Evolutionary conservation across 2,329 filamentous ascomycete genomes (phyloP).

Genomic region (Colletotrichum tropicale): DNA sequence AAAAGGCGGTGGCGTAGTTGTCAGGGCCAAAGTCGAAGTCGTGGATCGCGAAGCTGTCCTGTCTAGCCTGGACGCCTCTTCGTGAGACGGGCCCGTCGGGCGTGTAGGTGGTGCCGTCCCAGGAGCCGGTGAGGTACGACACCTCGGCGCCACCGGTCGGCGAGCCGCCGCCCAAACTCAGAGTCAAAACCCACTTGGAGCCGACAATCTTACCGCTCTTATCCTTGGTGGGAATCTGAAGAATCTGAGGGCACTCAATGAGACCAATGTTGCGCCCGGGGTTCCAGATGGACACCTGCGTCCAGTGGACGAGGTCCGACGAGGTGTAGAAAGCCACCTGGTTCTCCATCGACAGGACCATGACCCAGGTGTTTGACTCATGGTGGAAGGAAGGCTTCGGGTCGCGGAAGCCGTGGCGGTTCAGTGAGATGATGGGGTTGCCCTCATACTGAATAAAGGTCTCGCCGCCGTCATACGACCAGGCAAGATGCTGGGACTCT

Average conservation of each 20-base stretch:
- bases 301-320: constrained; percentile 63
- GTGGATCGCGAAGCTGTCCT: constrained; percentile 23
- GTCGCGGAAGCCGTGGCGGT: constrained; percentile 64
- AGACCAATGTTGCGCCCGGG: constrained; percentile 43
- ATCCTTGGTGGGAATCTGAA: constrained; percentile 44
- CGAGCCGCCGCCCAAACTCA: constrained; percentile 14
- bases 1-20: constrained; percentile 40
- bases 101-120: constrained; percentile 19
- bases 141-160: constrained; percentile 14
- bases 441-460: constrained; percentile 62
- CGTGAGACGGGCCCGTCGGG: background rate
- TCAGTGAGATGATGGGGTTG: constrained; percentile 65
- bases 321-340: constrained; percentile 66
- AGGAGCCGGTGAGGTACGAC: constrained; percentile 19
- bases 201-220: constrained; percentile 41
- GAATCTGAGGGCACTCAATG: constrained; percentile 41
- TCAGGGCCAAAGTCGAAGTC: constrained; percentile 39
- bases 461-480: constrained; percentile 65
- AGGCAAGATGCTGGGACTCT: constrained; percentile 65
- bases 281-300: constrained; percentile 22
- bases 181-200: constrained; percentile 17
- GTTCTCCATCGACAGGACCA: constrained; percentile 62
- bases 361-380: constrained; percentile 54
- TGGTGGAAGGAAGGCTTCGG: constrained; percentile 68
- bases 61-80: background rate